A percentile compares a stretch with the other conserved stretches of the same genome.
These are phyloP conservation scores for apple (Malus domestica) DNA, from an alignment of 306 rosid genomes.

Conservation along the genomic window DNA sequence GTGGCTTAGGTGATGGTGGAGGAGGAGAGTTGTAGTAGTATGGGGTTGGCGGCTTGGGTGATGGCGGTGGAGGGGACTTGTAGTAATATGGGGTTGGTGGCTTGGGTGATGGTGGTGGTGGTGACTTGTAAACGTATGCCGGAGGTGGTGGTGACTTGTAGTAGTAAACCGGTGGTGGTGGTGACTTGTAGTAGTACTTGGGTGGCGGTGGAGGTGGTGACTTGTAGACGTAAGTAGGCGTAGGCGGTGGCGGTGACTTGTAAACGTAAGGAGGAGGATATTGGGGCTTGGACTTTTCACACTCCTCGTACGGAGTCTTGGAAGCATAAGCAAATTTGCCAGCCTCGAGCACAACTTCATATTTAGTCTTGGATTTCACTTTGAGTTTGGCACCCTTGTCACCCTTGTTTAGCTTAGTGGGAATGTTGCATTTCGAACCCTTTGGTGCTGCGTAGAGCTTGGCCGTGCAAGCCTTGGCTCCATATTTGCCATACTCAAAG, in stretches of 20 bases:
- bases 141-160: slow-evolving; percentile 50
- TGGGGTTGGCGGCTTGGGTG: neutral
- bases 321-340: slow-evolving; percentile 86
- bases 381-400: slow-evolving; percentile 43
- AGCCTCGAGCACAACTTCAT: slow-evolving; percentile 65
- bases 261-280: slow-evolving; percentile 62
- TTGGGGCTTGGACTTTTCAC: slow-evolving; percentile 43
- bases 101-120: slow-evolving; percentile 25
- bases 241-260: slow-evolving; percentile 41
- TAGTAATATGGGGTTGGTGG: slow-evolving; percentile 18
- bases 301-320: slow-evolving; percentile 55
- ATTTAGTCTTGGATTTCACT: slow-evolving; percentile 62
- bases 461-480: slow-evolving; percentile 64
- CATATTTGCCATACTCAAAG: slow-evolving; percentile 59
- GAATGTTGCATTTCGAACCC: slow-evolving; percentile 65
- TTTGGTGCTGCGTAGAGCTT: slow-evolving; percentile 72
- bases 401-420: slow-evolving; percentile 57
- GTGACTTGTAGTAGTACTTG: slow-evolving; percentile 17
- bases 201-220: slow-evolving; percentile 38
- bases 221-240: slow-evolving; percentile 28
- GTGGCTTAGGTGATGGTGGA: slow-evolving; percentile 3
- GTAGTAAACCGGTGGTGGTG: slow-evolving; percentile 27
- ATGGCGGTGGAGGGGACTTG: slow-evolving; percentile 16
- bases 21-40: slow-evolving; percentile 33
- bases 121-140: slow-evolving; percentile 30